Evolutionary conservation across 2,329 filamentous ascomycete genomes (phyloP).

Genomic region (Penicillium janthinellum): DNA sequence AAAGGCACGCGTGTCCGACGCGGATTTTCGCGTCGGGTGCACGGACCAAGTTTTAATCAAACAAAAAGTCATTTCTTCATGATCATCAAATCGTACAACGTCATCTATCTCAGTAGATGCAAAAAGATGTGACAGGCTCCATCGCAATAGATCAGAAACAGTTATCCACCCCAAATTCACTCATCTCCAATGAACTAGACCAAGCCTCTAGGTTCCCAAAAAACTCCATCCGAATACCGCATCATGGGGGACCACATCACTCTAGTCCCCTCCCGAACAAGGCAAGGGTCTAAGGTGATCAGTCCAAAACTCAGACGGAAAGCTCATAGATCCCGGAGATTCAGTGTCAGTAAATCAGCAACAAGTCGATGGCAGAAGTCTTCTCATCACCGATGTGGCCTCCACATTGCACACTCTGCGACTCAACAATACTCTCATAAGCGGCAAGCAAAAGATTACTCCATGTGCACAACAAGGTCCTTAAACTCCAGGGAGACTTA

Average conservation of each 20-base stretch:
- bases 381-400: background rate
- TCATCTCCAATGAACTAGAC: background rate
- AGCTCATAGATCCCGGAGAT: background rate
- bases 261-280: background rate
- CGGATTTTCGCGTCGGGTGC: conserved; percentile 38
- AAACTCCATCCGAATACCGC: background rate
- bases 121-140: background rate
- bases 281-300: background rate
- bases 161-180: background rate
- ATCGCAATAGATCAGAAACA: background rate
- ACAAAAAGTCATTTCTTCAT: background rate
- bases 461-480: background rate
- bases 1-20: conserved; percentile 19
- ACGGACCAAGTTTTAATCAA: conserved; percentile 34
- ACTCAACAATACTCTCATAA: background rate
- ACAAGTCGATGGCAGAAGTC: background rate
- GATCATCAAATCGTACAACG: no score
- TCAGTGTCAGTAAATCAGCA: background rate
- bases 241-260: background rate
- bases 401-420: background rate
- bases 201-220: background rate
- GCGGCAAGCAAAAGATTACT: background rate
- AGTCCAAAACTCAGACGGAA: background rate
- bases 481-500: no score
- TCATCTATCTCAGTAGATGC: background rate